Evolutionary conservation across 805 yeast species (phyloP).

Genomic region (Metschnikowia sp.): DNA sequence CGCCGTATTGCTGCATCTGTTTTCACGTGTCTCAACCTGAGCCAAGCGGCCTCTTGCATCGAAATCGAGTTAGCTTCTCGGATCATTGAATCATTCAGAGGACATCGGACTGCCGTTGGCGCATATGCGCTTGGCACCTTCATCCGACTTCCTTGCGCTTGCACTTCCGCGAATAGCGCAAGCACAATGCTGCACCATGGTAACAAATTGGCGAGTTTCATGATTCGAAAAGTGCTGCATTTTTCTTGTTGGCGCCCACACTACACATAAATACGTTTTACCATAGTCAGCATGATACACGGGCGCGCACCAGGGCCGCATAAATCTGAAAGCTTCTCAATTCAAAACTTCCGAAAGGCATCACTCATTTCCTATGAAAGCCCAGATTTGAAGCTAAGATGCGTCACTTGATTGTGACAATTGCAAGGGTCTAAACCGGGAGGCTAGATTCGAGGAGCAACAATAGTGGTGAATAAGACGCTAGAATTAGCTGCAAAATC

Average conservation of each 20-base stretch:
- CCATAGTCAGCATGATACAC: background rate
- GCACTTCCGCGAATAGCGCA: background rate
- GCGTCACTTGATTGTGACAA: too few species aligned
- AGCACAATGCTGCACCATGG: background rate
- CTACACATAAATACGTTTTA: too few species aligned
- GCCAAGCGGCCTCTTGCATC: constrained; percentile 49
- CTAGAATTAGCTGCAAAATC: too few species aligned
- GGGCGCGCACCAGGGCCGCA: background rate
- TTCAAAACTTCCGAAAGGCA: too few species aligned
- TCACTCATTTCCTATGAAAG: too few species aligned
- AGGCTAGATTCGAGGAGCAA: too few species aligned
- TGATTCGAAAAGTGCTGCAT: background rate
- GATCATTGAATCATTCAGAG: constrained; percentile 29
- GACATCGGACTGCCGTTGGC: constrained; percentile 59
- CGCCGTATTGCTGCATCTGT: constrained; percentile 13
- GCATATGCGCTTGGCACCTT: constrained; percentile 24
- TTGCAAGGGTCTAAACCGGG: too few species aligned
- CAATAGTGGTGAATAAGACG: too few species aligned
- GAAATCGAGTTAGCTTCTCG: constrained; percentile 51
- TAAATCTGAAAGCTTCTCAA: too few species aligned
- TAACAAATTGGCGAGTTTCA: background rate
- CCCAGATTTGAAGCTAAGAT: too few species aligned
- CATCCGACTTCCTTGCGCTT: too few species aligned
- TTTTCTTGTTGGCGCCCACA: too few species aligned
- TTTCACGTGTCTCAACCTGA: constrained; percentile 25